Evolutionary conservation across 2,329 filamentous ascomycete genomes (phyloP), one percentile per base, ranked within the genome.

Genomic region (Phialocephala sp.): DNA sequence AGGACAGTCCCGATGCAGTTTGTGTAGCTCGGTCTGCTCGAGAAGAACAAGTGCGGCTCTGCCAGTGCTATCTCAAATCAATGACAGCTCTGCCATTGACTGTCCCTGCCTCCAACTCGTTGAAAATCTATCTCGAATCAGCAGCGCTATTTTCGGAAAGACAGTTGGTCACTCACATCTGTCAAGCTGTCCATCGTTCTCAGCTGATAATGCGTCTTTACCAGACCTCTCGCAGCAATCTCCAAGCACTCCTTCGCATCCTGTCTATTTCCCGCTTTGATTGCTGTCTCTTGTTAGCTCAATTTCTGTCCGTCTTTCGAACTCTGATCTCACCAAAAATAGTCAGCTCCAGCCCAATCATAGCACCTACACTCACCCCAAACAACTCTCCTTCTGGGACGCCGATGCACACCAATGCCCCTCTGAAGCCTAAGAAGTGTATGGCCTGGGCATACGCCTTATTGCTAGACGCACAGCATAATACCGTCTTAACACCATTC

Each of bases 401-500:
- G 3, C 82, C 82, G 6, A 84, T 78, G 68, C 81, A 83, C 11
- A 84, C 81, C 47, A 84, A 59, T 0, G 79, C 80, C 0, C 82
- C 82, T 61, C 79, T 77, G 65, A 81, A 79, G 11, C 79, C 76
- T 32, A 84, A 75, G 65, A 84, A 78, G 20, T 69, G 71, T 37
- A 83, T 61, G 0, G 78, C 76, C 74, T 84, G 82, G 41, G 75
- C 76, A 66, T 84, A 84, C 5, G 81, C 81, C 24, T 74, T 76
- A 63, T 83, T 82, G 43, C 77, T 76, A 2, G 79, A 78, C 0
- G 80, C 80, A 69, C 81, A 82, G 22, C 89, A 84, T 14, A 90
- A 73, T 4, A 68, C 66, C 11, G 66, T 62, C 41, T 59, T 58
- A 1, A 59, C 60, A 35, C 66, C 66, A 22, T 86, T 83, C 32